Evolutionary conservation across 208 protist species (phyloP).

Genomic region (Tritrichomonas foetus): DNA sequence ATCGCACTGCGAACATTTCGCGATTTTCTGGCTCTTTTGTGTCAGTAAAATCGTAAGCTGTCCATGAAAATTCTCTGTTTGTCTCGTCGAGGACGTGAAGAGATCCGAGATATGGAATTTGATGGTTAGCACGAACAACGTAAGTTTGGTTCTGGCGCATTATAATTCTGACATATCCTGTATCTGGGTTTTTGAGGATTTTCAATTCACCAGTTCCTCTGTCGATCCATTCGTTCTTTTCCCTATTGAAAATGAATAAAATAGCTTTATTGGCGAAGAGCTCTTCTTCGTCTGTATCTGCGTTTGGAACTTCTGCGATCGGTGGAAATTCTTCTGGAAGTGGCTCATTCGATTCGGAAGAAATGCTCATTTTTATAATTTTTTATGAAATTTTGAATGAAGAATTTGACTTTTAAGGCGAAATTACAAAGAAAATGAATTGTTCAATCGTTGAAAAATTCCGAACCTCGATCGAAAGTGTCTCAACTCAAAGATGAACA

Average conservation of each 20-base stretch:
- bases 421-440: no score
- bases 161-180: not conserved
- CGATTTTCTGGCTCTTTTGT: not conserved
- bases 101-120: not conserved
- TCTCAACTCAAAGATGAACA: no score
- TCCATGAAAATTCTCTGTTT: not conserved
- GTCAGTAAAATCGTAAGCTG: not conserved
- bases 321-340: no score
- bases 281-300: not conserved
- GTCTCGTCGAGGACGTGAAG: not conserved
- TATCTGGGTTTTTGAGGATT: not conserved
- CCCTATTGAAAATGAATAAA: not conserved
- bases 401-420: no score
- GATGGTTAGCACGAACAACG: not conserved
- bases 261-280: not conserved
- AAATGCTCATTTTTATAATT: no score
- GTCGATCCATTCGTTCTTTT: conserved; percentile 4
- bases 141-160: conserved; percentile 20
- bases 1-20: not conserved
- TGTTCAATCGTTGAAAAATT: no score
- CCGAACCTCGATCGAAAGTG: no score
- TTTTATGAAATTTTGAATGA: no score
- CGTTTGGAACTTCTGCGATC: not conserved
- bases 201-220: not conserved
- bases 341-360: no score